phyloP scores from a whole-genome alignment of 805 yeast genomes.

The Wickerhamiella allomyrinae region DNA sequence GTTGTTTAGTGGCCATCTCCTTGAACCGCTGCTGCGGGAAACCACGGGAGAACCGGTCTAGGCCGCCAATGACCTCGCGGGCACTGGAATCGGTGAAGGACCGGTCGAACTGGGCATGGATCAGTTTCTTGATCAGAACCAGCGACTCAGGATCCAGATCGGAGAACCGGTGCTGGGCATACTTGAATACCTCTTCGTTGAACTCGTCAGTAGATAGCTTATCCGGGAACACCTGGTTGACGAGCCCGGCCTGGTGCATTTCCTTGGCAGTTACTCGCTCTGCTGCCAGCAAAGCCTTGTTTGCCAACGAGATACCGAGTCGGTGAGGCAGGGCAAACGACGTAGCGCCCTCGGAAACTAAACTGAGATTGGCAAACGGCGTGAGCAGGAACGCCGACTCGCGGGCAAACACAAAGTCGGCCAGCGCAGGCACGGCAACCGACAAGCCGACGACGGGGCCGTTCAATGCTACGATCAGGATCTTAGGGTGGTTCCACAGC shows the following conservation, averaged over 20 bases:
- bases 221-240: constrained; percentile 38
- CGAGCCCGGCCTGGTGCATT: constrained; percentile 41
- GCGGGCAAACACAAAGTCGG: constrained; percentile 62
- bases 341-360: constrained; percentile 71
- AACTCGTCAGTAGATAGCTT: constrained; percentile 33
- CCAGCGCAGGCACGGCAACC: constrained; percentile 57
- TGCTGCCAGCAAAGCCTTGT: constrained; percentile 59
- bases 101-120: constrained; percentile 24
- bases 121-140: constrained; percentile 32
- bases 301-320: constrained; percentile 57
- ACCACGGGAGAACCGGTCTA: constrained; percentile 56
- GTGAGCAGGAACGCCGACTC: constrained; percentile 43
- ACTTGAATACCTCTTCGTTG: constrained; percentile 31
- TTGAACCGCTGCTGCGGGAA: constrained; percentile 57
- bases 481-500: constrained; percentile 55
- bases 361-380: constrained; percentile 72
- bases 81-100: constrained; percentile 39
- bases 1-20: constrained; percentile 37
- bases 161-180: constrained; percentile 27
- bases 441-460: constrained; percentile 80
- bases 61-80: constrained; percentile 54
- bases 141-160: constrained; percentile 35
- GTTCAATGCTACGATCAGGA: constrained; percentile 58
- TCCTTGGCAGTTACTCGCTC: constrained; percentile 50
- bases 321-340: constrained; percentile 54